Evolutionary conservation across 345 rosid genomes (phyloP).

Genomic region (Salix purpurea): DNA sequence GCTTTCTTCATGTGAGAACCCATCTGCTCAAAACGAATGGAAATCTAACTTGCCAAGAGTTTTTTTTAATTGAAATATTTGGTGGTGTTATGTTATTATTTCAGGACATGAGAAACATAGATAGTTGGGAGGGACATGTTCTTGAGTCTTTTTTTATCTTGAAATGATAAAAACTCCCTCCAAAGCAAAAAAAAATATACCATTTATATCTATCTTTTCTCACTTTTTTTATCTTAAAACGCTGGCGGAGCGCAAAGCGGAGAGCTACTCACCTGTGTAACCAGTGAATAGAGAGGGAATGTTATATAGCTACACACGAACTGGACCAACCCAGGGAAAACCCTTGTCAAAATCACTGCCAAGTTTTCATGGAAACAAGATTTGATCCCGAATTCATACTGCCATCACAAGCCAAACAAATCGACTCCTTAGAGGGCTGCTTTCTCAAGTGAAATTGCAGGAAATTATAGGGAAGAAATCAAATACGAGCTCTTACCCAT

Average conservation of each 20-base stretch:
- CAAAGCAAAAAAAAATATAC: too few species aligned
- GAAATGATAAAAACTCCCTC: too few species aligned
- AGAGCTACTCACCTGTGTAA: slow-evolving; percentile 46
- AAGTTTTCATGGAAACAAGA: slow-evolving; percentile 47
- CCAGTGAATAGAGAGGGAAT: slow-evolving; percentile 54
- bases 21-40: slow-evolving; percentile 31
- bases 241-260: too few species aligned
- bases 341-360: slow-evolving; percentile 21
- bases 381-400: slow-evolving; percentile 35
- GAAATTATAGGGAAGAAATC: not conserved
- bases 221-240: too few species aligned
- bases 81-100: too few species aligned
- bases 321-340: slow-evolving; percentile 35
- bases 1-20: slow-evolving; percentile 58
- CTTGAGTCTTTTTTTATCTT: too few species aligned
- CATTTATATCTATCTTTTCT: too few species aligned
- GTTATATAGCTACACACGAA: slow-evolving; percentile 54
- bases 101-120: too few species aligned
- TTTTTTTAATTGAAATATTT: too few species aligned
- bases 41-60: too few species aligned
- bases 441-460: too few species aligned
- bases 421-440: not conserved
- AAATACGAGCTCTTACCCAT: slow-evolving; percentile 25
- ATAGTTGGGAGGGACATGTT: too few species aligned
- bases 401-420: not conserved